phyloP scores from a whole-genome alignment of 176 grass and related monocot genomes.

The Hordeum vulgare region DNA sequence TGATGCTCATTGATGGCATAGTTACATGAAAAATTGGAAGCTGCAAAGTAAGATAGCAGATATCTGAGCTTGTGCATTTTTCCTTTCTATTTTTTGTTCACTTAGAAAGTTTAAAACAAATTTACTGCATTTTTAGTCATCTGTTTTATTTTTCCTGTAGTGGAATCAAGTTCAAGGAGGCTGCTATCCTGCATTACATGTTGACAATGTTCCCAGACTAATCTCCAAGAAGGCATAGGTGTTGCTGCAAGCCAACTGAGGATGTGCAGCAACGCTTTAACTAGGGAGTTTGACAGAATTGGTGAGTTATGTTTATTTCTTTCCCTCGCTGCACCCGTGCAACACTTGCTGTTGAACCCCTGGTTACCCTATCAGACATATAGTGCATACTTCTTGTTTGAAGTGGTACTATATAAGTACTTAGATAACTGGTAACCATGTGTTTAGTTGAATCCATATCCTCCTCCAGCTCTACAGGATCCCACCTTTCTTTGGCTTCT shows the following conservation, averaged over 20 bases:
- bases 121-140: background rate
- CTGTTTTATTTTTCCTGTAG: slow-evolving; percentile 32
- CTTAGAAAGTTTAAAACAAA: too few relatives aligned
- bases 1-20: slow-evolving; percentile 93
- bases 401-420: background rate
- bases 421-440: slow-evolving; percentile 1
- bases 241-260: slow-evolving; percentile 87
- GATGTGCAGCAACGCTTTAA: slow-evolving; percentile 86
- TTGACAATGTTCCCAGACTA: slow-evolving; percentile 75
- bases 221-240: slow-evolving; percentile 70
- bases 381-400: background rate
- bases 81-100: too few relatives aligned
- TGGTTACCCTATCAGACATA: background rate
- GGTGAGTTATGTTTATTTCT: slow-evolving; percentile 23
- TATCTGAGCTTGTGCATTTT: too few relatives aligned
- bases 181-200: slow-evolving; percentile 85
- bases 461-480: background rate
- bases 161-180: slow-evolving; percentile 79
- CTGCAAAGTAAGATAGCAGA: slow-evolving; percentile 50
- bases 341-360: background rate
- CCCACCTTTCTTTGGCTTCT: background rate
- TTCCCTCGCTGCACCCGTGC: background rate
- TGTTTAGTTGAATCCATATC: slow-evolving; percentile 6
- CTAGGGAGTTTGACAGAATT: slow-evolving; percentile 82
- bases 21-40: slow-evolving; percentile 64